These are phyloP conservation scores for Mucor saturninus DNA, from an alignment of 371 early-diverging fungal genomes.

Conservation along the genomic window DNA sequence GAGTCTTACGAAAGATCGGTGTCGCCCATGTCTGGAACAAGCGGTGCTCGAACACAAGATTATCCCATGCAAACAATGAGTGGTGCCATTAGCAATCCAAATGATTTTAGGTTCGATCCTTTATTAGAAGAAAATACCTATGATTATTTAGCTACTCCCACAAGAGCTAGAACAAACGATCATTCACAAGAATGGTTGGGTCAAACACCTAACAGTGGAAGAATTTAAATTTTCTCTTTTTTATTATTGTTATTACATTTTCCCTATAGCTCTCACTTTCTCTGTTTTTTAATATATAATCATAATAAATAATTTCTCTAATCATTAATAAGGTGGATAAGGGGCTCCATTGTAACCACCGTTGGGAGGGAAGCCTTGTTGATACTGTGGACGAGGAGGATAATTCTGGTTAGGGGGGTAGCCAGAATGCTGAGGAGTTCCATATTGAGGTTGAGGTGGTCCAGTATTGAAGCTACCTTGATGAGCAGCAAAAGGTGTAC, in stretches of 20 bases:
- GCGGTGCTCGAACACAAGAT: constrained; percentile 11
- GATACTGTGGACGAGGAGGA: background rate
- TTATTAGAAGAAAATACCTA: constrained; percentile 3
- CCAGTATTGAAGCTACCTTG: constrained; percentile 21
- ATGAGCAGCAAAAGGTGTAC: constrained; percentile 42
- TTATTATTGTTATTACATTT: no score
- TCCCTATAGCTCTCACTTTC: no score
- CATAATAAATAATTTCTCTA: constrained; percentile 5
- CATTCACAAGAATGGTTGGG: background rate
- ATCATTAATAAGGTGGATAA: constrained; percentile 13
- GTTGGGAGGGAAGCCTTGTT: constrained; percentile 1
- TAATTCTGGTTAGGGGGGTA: constrained; percentile 15
- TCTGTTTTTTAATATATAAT: background rate
- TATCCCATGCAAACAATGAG: constrained; percentile 28
- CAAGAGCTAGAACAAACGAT: background rate
- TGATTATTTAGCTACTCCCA: constrained; percentile 12
- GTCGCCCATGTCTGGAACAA: constrained; percentile 11
- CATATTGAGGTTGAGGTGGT: background rate
- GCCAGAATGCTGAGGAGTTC: constrained; percentile 16
- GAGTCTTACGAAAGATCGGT: constrained; percentile 9
- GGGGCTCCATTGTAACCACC: background rate
- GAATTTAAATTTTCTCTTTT: background rate
- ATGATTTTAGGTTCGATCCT: constrained; percentile 16
- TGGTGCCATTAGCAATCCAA: background rate
- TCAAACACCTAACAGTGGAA: background rate